Percentiles rank a stretch among this genome's conserved stretches.
These are phyloP conservation scores for Penicillium longicatenatum DNA, from an alignment of 495 filamentous ascomycete genomes.

Conservation along the genomic window DNA sequence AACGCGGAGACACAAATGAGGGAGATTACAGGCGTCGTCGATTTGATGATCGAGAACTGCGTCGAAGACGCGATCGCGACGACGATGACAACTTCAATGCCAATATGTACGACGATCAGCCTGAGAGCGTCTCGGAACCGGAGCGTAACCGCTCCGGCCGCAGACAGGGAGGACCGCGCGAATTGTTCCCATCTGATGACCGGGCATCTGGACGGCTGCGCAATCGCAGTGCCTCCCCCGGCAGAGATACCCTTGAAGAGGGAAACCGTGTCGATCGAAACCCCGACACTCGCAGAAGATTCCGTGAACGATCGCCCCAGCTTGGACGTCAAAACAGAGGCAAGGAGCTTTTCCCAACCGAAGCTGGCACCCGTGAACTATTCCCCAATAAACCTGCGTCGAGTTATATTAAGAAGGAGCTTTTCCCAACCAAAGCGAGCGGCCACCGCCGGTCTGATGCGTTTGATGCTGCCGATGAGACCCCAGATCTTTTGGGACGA, in stretches of 20 bases:
- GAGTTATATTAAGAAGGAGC: conserved; percentile 60
- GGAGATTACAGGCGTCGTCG: conserved; percentile 59
- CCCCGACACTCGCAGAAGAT: conserved; percentile 34
- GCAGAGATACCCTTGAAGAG: conserved; percentile 59
- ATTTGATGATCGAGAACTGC: conserved; percentile 59
- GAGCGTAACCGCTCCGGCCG: conserved; percentile 33
- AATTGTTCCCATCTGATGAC: conserved; percentile 54
- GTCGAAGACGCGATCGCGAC: conserved; percentile 53
- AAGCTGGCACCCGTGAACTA: conserved; percentile 40
- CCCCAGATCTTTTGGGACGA: conserved; percentile 57
- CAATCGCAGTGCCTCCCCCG: conserved; percentile 73
- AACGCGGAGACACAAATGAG: conserved; percentile 59
- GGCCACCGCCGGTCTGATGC: conserved; percentile 68
- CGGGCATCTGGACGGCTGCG: conserved; percentile 49
- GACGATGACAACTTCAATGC: conserved; percentile 61
- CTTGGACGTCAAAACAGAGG: conserved; percentile 36
- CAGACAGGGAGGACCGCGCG: conserved; percentile 36
- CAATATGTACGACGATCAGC: conserved; percentile 75
- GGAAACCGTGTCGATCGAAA: conserved; percentile 49
- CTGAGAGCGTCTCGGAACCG: conserved; percentile 34
- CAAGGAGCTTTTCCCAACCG: conserved; percentile 49
- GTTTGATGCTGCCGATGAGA: conserved; percentile 64
- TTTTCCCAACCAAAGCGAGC: conserved; percentile 65
- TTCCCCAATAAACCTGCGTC: conserved; percentile 52
- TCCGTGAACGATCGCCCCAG: conserved; percentile 47